Percentiles rank a stretch among this genome's conserved stretches.
Conservation (phyloP, 2,329 filamentous ascomycete genomes). For the Alternaria triticimaculans region DNA sequence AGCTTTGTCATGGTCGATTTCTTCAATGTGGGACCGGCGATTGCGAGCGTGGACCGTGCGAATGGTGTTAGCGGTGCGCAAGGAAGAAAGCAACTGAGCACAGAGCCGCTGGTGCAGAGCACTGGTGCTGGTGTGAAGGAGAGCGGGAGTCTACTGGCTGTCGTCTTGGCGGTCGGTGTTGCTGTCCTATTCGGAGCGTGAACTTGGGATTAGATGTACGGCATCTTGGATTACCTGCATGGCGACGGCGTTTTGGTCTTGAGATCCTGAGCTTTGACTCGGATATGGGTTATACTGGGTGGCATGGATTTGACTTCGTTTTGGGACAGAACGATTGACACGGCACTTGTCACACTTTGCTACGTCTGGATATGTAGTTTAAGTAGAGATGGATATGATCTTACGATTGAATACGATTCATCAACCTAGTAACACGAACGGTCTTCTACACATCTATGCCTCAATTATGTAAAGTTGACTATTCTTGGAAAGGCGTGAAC, state of each 20-base stretch:
- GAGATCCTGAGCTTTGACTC: neutral
- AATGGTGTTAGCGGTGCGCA: slow-evolving; percentile 61
- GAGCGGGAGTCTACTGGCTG: slow-evolving; percentile 34
- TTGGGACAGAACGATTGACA: neutral
- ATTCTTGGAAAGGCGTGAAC: slow-evolving; percentile 46
- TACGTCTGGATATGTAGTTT: neutral
- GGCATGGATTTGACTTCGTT: neutral
- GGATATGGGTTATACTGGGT: neutral
- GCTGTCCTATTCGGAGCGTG: slow-evolving; percentile 37
- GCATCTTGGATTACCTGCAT: slow-evolving; percentile 18
- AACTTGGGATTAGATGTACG: neutral
- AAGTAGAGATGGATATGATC: neutral
- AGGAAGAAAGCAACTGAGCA: slow-evolving; percentile 35
- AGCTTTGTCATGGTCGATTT: slow-evolving; percentile 82
- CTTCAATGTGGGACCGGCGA: slow-evolving; percentile 73
- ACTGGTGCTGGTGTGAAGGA: slow-evolving; percentile 23
- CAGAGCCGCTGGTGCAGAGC: slow-evolving; percentile 21
- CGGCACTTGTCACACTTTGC: neutral
- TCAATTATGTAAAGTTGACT: neutral
- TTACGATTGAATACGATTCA: neutral
- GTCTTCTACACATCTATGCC: neutral
- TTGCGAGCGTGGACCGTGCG: slow-evolving; percentile 73
- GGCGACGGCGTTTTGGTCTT: slow-evolving; percentile 7
- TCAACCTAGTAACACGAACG: neutral
- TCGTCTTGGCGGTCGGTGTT: slow-evolving; percentile 39